These are phyloP conservation scores for Trichoderma cornu-damae DNA, from an alignment of 2,329 filamentous ascomycete genomes.

Conservation along the genomic window DNA sequence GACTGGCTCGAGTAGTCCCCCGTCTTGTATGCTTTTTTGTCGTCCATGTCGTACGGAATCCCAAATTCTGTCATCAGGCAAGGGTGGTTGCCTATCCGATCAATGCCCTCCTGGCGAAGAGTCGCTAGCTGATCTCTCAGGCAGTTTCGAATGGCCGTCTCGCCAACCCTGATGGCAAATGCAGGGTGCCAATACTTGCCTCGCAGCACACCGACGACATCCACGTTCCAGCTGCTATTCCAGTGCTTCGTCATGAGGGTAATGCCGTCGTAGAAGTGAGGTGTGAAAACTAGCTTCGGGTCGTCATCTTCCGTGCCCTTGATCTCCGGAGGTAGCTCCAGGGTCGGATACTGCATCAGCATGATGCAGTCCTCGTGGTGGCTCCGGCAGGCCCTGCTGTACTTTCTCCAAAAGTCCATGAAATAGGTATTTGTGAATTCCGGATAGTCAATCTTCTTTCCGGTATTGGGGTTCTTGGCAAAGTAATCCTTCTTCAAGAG, in stretches of 20 bases:
- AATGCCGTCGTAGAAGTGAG: conserved; percentile 95
- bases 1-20: conserved; percentile 93
- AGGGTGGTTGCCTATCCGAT: conserved; percentile 82
- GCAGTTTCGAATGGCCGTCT: conserved; percentile 90
- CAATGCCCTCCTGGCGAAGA: conserved; percentile 79
- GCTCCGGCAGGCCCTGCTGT: conserved; percentile 66
- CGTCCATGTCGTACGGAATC: conserved; percentile 98
- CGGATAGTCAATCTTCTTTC: conserved; percentile 70
- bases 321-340: conserved; percentile 84
- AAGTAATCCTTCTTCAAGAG: conserved; percentile 87
- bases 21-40: conserved; percentile 90
- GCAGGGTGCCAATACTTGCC: conserved; percentile 84
- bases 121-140: conserved; percentile 80
- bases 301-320: conserved; percentile 88
- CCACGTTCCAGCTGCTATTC: conserved; percentile 96
- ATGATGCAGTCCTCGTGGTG: conserved; percentile 78
- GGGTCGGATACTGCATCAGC: conserved; percentile 84
- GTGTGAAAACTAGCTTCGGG: conserved; percentile 81
- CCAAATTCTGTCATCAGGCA: conserved; percentile 92
- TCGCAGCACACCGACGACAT: conserved; percentile 85
- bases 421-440: conserved; percentile 90
- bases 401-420: conserved; percentile 76
- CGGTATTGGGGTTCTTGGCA: conserved; percentile 67
- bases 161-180: conserved; percentile 87
- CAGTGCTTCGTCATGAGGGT: conserved; percentile 98